Base-by-base conservation (phyloP, 805 yeast genomes). In the Starmera caribaea region DNA sequence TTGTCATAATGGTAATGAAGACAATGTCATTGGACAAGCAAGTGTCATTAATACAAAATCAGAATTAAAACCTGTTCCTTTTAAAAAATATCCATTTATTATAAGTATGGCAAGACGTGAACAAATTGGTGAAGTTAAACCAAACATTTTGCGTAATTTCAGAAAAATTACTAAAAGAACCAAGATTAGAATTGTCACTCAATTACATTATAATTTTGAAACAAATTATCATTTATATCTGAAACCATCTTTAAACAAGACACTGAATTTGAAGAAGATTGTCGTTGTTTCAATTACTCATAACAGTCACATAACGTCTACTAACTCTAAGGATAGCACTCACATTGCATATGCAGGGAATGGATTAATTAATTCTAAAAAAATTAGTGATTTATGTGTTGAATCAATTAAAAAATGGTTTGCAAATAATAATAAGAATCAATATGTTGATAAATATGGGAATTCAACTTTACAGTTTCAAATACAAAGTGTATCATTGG, bases 181-280 rank as follows among this genome's bases (percentile, higher is more conserved):
- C 4, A 61, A 59, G 37, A 44, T 63, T 6, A 57, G 63, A 5
- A 49, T 57, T 13, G 59, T 64, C 1, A 45, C 62, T 16, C 61
- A 57, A 43, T 44, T 62, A 13, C 61, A 66, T 42, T 66, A 66
- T 41, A 61, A 62, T 41, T 63, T 45, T 34, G 58, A 58, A 4
- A 49, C 54, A 24, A 68, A 62, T 33, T 49, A 45, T 13, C 72
- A 66, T 47, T 37, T 65, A 0, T 66, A 66, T 40, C 30, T 65
- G 24, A 62, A 58, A 38, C 48, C 50, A 11, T 41, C 45, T 16
- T 30, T 45, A 1, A 38, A 47, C 5, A 43, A 41, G n/a, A 43
- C 57, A 27, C 35, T 47, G 13, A 45, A 21, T 21, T 21, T 54
- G 3, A 49, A 48, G 35, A 56, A 53, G 15, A 46, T 52, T n/a